Percentiles rank a stretch among this genome's conserved stretches.
phyloP scores from a whole-genome alignment of 345 rosid genomes.

The Conringia planisiliqua region DNA sequence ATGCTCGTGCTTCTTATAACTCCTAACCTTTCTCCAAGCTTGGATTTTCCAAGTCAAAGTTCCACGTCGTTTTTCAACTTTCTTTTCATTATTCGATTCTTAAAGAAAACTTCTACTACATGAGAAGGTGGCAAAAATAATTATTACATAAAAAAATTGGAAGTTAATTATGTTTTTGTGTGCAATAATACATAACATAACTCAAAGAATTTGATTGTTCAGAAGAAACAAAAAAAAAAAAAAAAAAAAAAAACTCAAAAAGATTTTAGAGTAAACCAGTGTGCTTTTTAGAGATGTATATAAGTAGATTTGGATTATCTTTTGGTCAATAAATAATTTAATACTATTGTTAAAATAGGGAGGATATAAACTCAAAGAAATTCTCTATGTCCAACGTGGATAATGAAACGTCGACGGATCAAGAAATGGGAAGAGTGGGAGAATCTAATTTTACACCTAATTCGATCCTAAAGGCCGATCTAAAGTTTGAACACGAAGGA shows the following conservation, averaged over 20 bases:
- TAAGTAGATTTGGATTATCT: too few relatives aligned
- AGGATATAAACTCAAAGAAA: neutral
- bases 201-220: neutral
- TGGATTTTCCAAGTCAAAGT: slow-evolving; percentile 3
- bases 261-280: neutral
- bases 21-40: slow-evolving; percentile 20
- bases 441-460: slow-evolving; percentile 21
- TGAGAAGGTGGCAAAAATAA: neutral
- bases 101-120: neutral
- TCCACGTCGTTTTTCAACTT: neutral
- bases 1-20: slow-evolving; percentile 32
- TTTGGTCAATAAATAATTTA: too few relatives aligned
- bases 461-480: slow-evolving; percentile 5
- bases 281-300: neutral
- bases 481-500: neutral
- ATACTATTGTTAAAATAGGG: neutral
- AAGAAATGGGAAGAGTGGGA: neutral
- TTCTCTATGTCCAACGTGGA: slow-evolving; percentile 4
- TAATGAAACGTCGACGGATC: neutral
- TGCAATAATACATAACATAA: neutral
- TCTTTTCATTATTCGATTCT: neutral
- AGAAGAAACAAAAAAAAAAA: too few relatives aligned
- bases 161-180: too few relatives aligned
- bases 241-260: neutral
- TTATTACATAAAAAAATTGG: too few relatives aligned